These are phyloP conservation scores for Hypsizygus ulmarius DNA, from an alignment of 1,284 basidiomycete genomes.

Conservation along the genomic window DNA sequence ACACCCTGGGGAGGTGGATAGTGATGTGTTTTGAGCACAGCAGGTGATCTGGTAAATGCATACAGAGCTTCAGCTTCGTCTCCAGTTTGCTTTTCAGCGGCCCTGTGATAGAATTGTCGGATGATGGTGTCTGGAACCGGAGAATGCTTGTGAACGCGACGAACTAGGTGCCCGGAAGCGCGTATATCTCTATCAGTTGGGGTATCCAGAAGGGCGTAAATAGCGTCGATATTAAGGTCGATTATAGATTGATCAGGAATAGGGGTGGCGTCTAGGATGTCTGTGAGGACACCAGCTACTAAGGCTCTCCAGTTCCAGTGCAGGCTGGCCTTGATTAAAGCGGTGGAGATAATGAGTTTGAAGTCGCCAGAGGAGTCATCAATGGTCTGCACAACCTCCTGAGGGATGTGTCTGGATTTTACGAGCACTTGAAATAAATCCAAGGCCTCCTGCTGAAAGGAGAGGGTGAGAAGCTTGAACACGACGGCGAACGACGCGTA, in stretches of 20 bases:
- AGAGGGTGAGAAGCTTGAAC: constrained; percentile 32
- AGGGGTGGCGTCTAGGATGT: constrained; percentile 28
- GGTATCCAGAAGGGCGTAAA: constrained; percentile 39
- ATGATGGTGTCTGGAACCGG: constrained; percentile 41
- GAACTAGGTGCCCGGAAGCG: constrained; percentile 30
- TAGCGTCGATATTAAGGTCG: constrained; percentile 31
- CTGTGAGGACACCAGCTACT: constrained; percentile 36
- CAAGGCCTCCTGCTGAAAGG: constrained; percentile 33
- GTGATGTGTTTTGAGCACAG: constrained; percentile 27
- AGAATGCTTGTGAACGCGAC: constrained; percentile 26
- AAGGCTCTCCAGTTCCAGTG: constrained; percentile 48
- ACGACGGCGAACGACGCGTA: constrained; percentile 28
- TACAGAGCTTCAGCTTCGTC: constrained; percentile 41
- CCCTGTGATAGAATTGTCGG: constrained; percentile 43
- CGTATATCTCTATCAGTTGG: constrained; percentile 28
- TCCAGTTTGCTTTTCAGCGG: constrained; percentile 27
- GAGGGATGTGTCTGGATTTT: constrained; percentile 30
- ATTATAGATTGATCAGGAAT: constrained; percentile 27
- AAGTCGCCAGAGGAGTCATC: constrained; percentile 37
- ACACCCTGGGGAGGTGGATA: constrained; percentile 50
- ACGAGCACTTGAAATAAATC: constrained; percentile 44
- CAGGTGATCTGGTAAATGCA: constrained; percentile 34
- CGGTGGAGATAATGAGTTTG: constrained; percentile 41
- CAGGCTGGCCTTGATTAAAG: constrained; percentile 46
- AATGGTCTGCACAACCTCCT: constrained; percentile 38